Evolutionary conservation across 768 basidiomycete genomes (phyloP).

Genomic region (Xerocomus potaroensis): DNA sequence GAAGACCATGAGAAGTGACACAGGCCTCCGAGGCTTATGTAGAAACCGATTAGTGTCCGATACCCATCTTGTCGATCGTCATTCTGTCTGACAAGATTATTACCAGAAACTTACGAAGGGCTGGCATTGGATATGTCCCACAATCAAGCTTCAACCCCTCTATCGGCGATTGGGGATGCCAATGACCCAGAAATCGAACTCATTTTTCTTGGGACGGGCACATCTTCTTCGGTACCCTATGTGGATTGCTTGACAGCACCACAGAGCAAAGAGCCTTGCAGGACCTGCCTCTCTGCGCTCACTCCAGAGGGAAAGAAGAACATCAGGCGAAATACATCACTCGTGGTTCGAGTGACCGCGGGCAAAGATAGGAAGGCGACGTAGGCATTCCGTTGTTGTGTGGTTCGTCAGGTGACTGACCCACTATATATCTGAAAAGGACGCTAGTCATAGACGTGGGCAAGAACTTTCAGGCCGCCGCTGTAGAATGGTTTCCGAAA

Average conservation of each 20-base stretch:
- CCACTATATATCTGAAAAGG: constrained; percentile 32
- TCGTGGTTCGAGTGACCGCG: constrained; percentile 47
- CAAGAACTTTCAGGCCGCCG: constrained; percentile 69
- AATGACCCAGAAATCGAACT: constrained; percentile 43
- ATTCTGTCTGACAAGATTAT: no score
- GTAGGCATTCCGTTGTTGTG: constrained; percentile 37
- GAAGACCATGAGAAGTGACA: no score
- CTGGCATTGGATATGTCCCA: constrained; percentile 1
- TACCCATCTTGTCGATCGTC: no score
- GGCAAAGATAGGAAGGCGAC: constrained; percentile 38
- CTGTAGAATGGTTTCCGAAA: constrained; percentile 60
- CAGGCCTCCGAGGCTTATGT: no score
- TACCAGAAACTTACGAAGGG: no score
- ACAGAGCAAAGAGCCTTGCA: constrained; percentile 47
- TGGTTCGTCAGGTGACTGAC: constrained; percentile 1
- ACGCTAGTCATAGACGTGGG: constrained; percentile 83
- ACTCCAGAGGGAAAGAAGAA: constrained; percentile 77
- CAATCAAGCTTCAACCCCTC: neutral
- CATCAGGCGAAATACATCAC: constrained; percentile 78
- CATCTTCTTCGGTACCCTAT: constrained; percentile 68
- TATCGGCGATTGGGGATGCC: neutral
- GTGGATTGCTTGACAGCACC: constrained; percentile 73
- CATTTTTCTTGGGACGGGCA: constrained; percentile 82
- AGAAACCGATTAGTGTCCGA: no score
- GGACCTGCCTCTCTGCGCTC: constrained; percentile 64